Percentiles rank a stretch among this genome's conserved stretches.
These are phyloP conservation scores for Cadophora luteo-olivacea DNA, from an alignment of 2,329 filamentous ascomycete genomes.

Conservation along the genomic window DNA sequence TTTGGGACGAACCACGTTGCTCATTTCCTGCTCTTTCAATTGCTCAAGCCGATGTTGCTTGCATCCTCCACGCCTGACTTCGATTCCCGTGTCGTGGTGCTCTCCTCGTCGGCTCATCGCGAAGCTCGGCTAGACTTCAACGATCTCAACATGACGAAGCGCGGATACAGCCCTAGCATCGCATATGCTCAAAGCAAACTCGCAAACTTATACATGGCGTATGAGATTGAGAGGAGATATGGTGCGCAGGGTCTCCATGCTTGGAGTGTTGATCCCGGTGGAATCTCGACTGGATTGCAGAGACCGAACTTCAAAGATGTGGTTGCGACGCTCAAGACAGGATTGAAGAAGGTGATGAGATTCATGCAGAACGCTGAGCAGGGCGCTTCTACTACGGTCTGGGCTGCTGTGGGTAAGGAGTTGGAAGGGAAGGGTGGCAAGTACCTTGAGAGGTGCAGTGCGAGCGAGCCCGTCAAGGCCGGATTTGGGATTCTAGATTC, in stretches of 20 bases:
- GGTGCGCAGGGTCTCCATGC: constrained; percentile 49
- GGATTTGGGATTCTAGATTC: constrained; percentile 11
- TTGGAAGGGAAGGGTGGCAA: constrained; percentile 37
- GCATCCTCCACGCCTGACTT: constrained; percentile 46
- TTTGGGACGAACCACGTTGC: background rate
- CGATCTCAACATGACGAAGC: constrained; percentile 16
- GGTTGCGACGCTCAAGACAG: constrained; percentile 17
- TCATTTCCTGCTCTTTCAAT: constrained; percentile 8
- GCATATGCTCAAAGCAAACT: constrained; percentile 52
- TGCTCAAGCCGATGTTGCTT: background rate
- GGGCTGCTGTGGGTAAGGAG: constrained; percentile 33
- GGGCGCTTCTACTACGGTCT: constrained; percentile 48
- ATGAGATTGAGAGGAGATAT: constrained; percentile 53
- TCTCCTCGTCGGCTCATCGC: constrained; percentile 48
- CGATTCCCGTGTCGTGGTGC: constrained; percentile 53
- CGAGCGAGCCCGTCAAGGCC: background rate
- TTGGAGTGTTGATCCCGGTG: constrained; percentile 52
- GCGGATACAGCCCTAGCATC: constrained; percentile 1
- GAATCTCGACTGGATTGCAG: constrained; percentile 38
- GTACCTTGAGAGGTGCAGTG: constrained; percentile 44
- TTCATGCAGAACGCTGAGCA: constrained; percentile 40
- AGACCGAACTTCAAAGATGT: constrained; percentile 23
- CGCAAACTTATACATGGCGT: constrained; percentile 44
- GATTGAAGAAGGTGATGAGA: constrained; percentile 47
- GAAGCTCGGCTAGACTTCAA: constrained; percentile 47